Base-by-base conservation (phyloP, 306 rosid species). In the Fragaria ananassa region DNA sequence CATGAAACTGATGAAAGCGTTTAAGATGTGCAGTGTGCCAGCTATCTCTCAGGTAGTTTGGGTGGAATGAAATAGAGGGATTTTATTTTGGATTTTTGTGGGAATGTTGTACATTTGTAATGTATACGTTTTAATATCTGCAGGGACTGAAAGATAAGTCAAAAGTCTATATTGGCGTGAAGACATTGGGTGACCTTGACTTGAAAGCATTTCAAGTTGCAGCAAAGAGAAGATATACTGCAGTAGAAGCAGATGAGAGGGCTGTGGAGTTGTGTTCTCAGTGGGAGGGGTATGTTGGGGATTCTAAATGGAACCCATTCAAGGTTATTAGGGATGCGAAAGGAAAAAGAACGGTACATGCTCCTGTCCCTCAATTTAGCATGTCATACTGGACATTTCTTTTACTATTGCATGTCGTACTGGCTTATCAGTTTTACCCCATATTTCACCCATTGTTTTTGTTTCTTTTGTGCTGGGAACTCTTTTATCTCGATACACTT, bases 131-230 rank as follows among this genome's bases (percentile, higher is more conserved):
- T 61, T 61, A 34, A 12, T 29, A 8, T 60, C 9, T 61, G 18
- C 6, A 61, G 66, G 66, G 41, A 61, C 66, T 61, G 9, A 29
- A 29, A 61, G 14, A 14, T 17, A 34, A 63, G 2, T 18, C 68
- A 63, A 63, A 63, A 14, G 8, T 8, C 5, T 63, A 7, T 35
- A 34, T 63, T 31, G 68, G 68, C 12, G 68, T 63, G 45, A 63
- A 63, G 68, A 61, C 66, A 12, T 27, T 61, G 66, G 66, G 66
- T 61, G 66, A 61, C 31, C 66, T 61, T 10, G 66, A 61, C 41
- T 27, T 61, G n/a, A 61, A 61, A n/a, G 66, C 66, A 61, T 61
- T 61, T 29, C 66, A 61, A 61, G n/a, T 5, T 27, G 66, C 66
- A 61, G 41, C 66, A 17, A 61, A 61, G 66, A 61, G 19, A 61